phyloP scores from a whole-genome alignment of 495 filamentous ascomycete genomes.

The Podospora fimiseda region DNA sequence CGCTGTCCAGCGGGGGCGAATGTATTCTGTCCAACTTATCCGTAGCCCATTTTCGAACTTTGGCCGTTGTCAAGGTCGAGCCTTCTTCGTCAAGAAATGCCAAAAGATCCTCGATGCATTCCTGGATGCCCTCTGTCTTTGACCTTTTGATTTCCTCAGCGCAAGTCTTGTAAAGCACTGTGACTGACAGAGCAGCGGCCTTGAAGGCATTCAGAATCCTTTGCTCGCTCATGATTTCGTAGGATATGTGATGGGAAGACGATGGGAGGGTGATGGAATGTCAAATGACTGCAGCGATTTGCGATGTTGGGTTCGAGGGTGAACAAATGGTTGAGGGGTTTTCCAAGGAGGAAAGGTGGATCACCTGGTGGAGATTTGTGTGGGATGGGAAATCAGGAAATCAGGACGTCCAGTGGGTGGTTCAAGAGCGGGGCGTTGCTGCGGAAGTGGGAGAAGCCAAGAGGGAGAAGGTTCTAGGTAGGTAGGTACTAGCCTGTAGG shows the following conservation, averaged over 20 bases:
- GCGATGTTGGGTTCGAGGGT: background rate
- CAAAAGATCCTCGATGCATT: constrained; percentile 85
- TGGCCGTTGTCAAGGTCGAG: constrained; percentile 66
- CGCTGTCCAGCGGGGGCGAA: constrained; percentile 55
- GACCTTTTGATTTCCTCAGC: constrained; percentile 67
- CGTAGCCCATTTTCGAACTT: constrained; percentile 75
- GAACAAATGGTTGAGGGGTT: constrained; percentile 13
- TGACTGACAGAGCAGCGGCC: constrained; percentile 86
- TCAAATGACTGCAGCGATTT: background rate
- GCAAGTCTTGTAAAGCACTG: constrained; percentile 90
- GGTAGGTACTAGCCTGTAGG: too few relatives aligned
- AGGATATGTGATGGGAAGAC: background rate
- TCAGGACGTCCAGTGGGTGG: background rate
- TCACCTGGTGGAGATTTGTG: constrained; percentile 8
- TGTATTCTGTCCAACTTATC: constrained; percentile 59
- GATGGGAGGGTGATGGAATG: background rate
- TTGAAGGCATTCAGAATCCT: constrained; percentile 85
- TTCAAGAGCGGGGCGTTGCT: background rate
- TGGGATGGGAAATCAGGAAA: background rate
- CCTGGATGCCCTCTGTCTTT: constrained; percentile 77
- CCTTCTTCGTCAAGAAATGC: constrained; percentile 75
- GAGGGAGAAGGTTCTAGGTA: too few relatives aligned
- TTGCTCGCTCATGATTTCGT: constrained; percentile 47
- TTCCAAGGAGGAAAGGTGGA: constrained; percentile 10
- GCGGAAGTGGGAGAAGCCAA: too few relatives aligned